phyloP scores from a whole-genome alignment of 2,329 filamentous ascomycete species.

The Trichoderma endophyticum region DNA sequence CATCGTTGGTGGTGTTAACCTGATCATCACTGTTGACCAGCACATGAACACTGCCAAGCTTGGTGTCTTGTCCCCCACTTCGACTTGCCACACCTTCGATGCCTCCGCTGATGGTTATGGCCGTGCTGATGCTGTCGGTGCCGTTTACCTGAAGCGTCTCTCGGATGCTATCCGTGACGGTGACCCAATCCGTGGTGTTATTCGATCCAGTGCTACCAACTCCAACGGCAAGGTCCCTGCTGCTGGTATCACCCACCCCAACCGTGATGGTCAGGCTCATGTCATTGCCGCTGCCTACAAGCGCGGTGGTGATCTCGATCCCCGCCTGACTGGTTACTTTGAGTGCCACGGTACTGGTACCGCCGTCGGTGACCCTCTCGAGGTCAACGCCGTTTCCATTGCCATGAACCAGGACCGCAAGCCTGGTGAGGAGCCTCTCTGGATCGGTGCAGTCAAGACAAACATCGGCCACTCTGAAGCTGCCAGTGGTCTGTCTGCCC shows the following conservation, averaged over 20 bases:
- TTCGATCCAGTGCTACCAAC: conserved; percentile 23
- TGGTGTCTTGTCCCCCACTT: conserved; percentile 23
- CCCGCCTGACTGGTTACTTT: conserved; percentile 23
- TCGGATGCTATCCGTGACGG: neutral
- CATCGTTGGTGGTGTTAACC: conserved; percentile 36
- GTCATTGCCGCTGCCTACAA: conserved; percentile 34
- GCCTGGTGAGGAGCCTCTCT: conserved; percentile 24
- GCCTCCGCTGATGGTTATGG: conserved; percentile 34
- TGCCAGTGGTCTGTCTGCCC: conserved; percentile 24
- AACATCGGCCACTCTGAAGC: conserved; percentile 30
- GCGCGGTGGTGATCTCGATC: conserved; percentile 20
- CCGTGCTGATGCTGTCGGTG: conserved; percentile 31
- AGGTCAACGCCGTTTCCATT: conserved; percentile 39
- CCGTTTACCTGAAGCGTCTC: conserved; percentile 34
- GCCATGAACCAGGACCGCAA: conserved; percentile 39
- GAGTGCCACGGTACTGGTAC: conserved; percentile 55
- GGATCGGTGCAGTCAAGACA: conserved; percentile 27
- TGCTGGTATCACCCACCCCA: conserved; percentile 26
- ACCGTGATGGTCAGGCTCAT: conserved; percentile 24
- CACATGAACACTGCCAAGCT: conserved; percentile 23
- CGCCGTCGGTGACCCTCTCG: conserved; percentile 50
- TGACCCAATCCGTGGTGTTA: conserved; percentile 22
- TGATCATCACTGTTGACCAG: conserved; percentile 30
- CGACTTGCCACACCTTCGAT: conserved; percentile 35
- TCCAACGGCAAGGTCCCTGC: conserved; percentile 24